phyloP scores from a whole-genome alignment of 140 eudicot species.

The Erigeron philadelphicus region DNA sequence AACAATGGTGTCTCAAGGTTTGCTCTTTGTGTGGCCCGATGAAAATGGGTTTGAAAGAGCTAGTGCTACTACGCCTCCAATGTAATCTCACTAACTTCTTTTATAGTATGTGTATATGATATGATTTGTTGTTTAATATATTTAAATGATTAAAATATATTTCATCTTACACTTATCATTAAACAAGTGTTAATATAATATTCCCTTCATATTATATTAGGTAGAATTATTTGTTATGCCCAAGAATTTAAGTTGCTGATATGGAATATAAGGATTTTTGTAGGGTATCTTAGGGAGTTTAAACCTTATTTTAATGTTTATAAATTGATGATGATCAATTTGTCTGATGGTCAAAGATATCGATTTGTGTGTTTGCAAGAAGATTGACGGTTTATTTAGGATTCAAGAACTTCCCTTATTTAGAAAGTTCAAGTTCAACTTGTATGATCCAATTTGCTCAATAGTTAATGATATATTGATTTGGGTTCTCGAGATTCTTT shows the following conservation, averaged over 20 bases:
- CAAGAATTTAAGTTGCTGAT: not conserved
- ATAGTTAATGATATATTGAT: constrained; percentile 1
- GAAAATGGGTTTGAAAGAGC: constrained; percentile 85
- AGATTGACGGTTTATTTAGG: not conserved
- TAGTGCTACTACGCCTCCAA: constrained; percentile 62
- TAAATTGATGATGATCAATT: not conserved
- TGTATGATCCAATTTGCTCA: not conserved
- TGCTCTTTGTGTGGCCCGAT: constrained; percentile 97
- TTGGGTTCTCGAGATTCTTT: not conserved
- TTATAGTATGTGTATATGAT: not conserved
- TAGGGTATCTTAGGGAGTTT: not conserved
- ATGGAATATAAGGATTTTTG: not conserved
- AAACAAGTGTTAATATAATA: constrained; percentile 21
- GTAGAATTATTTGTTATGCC: not conserved
- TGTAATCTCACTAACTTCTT: constrained; percentile 36
- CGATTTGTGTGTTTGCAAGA: constrained; percentile 4
- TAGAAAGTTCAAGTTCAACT: constrained; percentile 14
- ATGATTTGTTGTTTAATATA: not conserved
- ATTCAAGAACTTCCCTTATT: not conserved
- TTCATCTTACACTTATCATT: not conserved
- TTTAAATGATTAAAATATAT: not conserved
- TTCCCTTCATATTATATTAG: not conserved
- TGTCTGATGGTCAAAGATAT: not conserved
- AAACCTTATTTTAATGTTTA: not conserved
- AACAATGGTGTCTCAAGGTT: constrained; percentile 88